Evolutionary conservation across 805 yeast species (phyloP).

Genomic region (Phaffomyces opuntiae): DNA sequence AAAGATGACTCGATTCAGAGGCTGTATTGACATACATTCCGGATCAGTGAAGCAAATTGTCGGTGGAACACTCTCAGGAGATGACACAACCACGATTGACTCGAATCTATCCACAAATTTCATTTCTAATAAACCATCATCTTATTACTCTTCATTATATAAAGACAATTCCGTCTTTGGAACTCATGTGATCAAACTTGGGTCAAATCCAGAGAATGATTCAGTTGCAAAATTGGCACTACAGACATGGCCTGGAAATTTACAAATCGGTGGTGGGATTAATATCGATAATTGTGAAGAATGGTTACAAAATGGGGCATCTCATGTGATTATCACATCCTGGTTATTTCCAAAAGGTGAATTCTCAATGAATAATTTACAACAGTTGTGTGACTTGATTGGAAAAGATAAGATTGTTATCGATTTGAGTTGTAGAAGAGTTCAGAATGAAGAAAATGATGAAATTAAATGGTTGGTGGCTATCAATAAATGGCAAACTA

Average conservation of each 20-base stretch:
- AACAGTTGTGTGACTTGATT: slow-evolving; percentile 41
- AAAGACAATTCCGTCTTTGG: slow-evolving; percentile 51
- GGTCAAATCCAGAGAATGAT: slow-evolving; percentile 69
- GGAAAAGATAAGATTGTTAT: slow-evolving; percentile 71
- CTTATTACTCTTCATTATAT: slow-evolving; percentile 70
- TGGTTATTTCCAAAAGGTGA: slow-evolving; percentile 72
- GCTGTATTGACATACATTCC: slow-evolving; percentile 91
- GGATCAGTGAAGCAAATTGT: slow-evolving; percentile 97
- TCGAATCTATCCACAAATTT: slow-evolving; percentile 57
- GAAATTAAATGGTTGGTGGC: slow-evolving; percentile 77
- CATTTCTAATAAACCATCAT: slow-evolving; percentile 67
- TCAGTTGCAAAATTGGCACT: slow-evolving; percentile 76
- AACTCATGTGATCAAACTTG: slow-evolving; percentile 91
- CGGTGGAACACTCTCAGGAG: slow-evolving; percentile 74
- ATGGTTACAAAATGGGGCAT: slow-evolving; percentile 78
- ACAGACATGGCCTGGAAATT: slow-evolving; percentile 56
- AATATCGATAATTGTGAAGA: slow-evolving; percentile 59
- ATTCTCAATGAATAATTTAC: slow-evolving; percentile 45
- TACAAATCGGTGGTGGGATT: slow-evolving; percentile 95
- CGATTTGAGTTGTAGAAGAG: slow-evolving; percentile 77
- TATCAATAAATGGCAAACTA: slow-evolving; percentile 94
- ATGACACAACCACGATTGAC: slow-evolving; percentile 35
- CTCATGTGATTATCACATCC: slow-evolving; percentile 86
- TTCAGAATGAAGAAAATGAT: slow-evolving; percentile 7
- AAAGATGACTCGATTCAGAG: slow-evolving; percentile 78